Evolutionary conservation across 371 early-diverging fungal genomes (phyloP).

Genomic region (Pancytospora philotis): DNA sequence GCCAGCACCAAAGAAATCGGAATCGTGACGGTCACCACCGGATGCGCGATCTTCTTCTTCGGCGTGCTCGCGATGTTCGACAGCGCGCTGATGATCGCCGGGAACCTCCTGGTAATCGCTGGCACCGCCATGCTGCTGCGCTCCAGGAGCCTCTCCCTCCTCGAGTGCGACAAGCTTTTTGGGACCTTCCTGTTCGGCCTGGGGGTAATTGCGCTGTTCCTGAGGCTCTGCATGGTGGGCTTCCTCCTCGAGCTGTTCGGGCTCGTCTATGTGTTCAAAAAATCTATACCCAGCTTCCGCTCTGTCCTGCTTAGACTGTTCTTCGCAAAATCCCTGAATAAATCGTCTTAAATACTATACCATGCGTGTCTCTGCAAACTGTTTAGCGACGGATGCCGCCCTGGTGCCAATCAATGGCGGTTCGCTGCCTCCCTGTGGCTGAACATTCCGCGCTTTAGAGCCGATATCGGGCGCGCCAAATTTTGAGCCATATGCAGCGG

Average conservation of each 20-base stretch:
- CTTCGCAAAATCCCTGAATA: constrained; percentile 15
- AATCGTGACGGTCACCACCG: constrained; percentile 22
- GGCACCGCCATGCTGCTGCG: constrained; percentile 23
- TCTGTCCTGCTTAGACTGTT: constrained; percentile 23
- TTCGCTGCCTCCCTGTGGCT: too few species aligned
- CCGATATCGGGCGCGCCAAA: neutral
- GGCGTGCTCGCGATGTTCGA: constrained; percentile 41
- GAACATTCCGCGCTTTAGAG: neutral
- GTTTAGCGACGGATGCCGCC: neutral
- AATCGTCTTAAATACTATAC: neutral
- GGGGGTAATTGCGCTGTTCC: constrained; percentile 29
- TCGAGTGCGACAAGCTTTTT: constrained; percentile 26
- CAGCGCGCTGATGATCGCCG: constrained; percentile 41
- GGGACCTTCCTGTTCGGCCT: constrained; percentile 35
- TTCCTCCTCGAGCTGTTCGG: constrained; percentile 40
- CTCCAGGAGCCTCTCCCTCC: constrained; percentile 25
- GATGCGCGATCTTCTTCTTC: constrained; percentile 26
- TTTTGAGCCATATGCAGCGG: neutral
- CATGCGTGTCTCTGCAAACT: neutral
- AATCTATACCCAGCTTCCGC: constrained; percentile 35
- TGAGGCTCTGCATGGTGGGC: constrained; percentile 22
- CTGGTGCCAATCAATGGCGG: neutral
- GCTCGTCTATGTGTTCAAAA: constrained; percentile 26
- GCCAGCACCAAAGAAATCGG: constrained; percentile 41
- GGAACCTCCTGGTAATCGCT: constrained; percentile 38